Conservation (phyloP, 2,329 filamentous ascomycete species). For the Xylaria sp. region DNA sequence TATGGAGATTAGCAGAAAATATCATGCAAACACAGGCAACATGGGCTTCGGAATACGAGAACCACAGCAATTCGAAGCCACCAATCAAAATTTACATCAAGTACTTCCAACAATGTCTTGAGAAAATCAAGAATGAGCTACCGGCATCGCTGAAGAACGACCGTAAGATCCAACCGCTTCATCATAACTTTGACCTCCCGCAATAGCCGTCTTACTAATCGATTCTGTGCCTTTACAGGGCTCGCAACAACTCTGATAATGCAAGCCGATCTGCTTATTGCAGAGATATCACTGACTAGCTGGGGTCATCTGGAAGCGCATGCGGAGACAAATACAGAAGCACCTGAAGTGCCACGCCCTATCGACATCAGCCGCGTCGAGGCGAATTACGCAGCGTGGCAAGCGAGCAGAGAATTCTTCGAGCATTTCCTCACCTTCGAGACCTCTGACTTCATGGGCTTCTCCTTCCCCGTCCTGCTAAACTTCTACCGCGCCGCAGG, state of each 20-base stretch:
- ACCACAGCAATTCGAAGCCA: conserved; percentile 17
- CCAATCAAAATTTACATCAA: conserved; percentile 40
- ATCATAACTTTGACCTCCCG: not conserved
- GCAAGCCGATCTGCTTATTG: conserved; percentile 45
- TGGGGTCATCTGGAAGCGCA: conserved; percentile 15
- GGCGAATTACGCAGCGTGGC: conserved; percentile 34
- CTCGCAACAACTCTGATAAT: conserved; percentile 44
- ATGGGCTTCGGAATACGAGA: conserved; percentile 3
- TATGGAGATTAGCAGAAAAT: conserved; percentile 35
- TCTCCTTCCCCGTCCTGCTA: conserved; percentile 35
- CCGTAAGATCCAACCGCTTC: conserved; percentile 35
- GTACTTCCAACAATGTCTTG: conserved; percentile 36
- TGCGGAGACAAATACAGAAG: not conserved
- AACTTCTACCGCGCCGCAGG: conserved; percentile 38
- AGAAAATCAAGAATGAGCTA: conserved; percentile 34
- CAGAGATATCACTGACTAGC: conserved; percentile 43
- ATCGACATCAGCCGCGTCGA: conserved; percentile 31
- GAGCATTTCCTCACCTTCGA: conserved; percentile 36
- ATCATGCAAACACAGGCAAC: conserved; percentile 28
- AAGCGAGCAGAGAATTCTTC: conserved; percentile 32
- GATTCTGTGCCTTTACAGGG: conserved; percentile 35
- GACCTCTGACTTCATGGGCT: conserved; percentile 26
- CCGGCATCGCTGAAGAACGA: conserved; percentile 36
- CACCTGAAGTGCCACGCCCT: not conserved
- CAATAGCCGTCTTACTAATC: not conserved